phyloP scores from a whole-genome alignment of 495 filamentous ascomycete genomes.

The Penicillium atrosanguineum region DNA sequence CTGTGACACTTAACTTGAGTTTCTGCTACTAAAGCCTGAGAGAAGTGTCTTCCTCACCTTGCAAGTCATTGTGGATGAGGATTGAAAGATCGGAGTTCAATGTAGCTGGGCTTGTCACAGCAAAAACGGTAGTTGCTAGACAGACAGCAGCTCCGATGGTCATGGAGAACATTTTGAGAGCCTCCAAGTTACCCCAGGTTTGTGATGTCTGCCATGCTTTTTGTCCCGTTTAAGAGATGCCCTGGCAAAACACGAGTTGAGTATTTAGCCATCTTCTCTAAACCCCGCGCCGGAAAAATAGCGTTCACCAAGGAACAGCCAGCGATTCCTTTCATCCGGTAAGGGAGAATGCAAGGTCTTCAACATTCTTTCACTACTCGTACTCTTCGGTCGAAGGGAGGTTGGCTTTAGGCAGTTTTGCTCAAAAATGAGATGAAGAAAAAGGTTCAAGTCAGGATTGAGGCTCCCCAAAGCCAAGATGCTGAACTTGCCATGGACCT shows the following conservation, averaged over 20 bases:
- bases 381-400: neutral
- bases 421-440: neutral
- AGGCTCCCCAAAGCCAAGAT: neutral
- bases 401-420: neutral
- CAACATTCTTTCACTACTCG: neutral
- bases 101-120: slow-evolving; percentile 11
- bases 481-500: neutral
- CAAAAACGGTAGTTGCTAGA: slow-evolving; percentile 5
- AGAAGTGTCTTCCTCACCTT: slow-evolving; percentile 2
- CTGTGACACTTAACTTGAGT: neutral
- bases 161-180: slow-evolving; percentile 1
- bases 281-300: slow-evolving; percentile 21
- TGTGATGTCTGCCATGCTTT: neutral
- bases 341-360: neutral
- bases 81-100: slow-evolving; percentile 20
- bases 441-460: neutral
- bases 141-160: neutral
- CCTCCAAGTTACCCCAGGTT: neutral
- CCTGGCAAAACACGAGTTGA: neutral
- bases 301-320: neutral
- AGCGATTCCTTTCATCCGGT: slow-evolving; percentile 11
- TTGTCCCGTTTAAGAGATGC: neutral
- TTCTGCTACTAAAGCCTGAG: neutral
- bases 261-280: slow-evolving; percentile 7
- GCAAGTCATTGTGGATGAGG: slow-evolving; percentile 25